These are phyloP conservation scores for Seminavis robusta DNA, from an alignment of 108 stramenopile species.

Conservation along the genomic window DNA sequence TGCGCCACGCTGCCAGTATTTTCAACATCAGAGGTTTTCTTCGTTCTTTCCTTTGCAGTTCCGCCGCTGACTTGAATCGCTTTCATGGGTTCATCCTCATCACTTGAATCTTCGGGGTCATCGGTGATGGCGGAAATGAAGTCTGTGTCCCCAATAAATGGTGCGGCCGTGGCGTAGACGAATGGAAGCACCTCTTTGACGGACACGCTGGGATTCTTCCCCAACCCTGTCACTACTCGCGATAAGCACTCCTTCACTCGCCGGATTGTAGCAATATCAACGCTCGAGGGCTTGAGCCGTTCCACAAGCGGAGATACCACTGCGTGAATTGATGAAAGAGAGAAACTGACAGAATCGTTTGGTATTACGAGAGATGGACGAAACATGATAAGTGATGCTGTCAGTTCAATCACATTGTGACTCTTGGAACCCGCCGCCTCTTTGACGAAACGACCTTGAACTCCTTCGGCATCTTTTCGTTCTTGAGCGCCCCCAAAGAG, in stretches of 20 bases:
- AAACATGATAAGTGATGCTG: slow-evolving; percentile 55
- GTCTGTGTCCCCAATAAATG: slow-evolving; percentile 43
- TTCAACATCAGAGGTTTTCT: not conserved
- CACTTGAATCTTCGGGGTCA: slow-evolving; percentile 35
- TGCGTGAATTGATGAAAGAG: slow-evolving; percentile 59
- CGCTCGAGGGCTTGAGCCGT: slow-evolving; percentile 51
- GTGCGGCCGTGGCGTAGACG: slow-evolving; percentile 74
- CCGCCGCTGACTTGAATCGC: slow-evolving; percentile 49
- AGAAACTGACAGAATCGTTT: slow-evolving; percentile 8
- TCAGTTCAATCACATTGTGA: slow-evolving; percentile 76
- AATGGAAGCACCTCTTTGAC: slow-evolving; percentile 69
- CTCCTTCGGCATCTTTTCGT: slow-evolving; percentile 67
- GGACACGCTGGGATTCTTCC: slow-evolving; percentile 80
- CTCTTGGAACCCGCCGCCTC: slow-evolving; percentile 86
- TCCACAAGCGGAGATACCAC: slow-evolving; percentile 75
- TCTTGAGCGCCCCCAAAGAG: slow-evolving; percentile 84
- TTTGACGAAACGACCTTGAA: slow-evolving; percentile 75
- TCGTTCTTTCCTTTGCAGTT: slow-evolving; percentile 4
- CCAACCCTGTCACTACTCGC: slow-evolving; percentile 85
- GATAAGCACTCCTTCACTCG: slow-evolving; percentile 82
- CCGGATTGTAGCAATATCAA: slow-evolving; percentile 43
- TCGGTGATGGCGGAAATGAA: slow-evolving; percentile 15
- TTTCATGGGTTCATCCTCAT: slow-evolving; percentile 38
- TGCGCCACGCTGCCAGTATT: slow-evolving; percentile 43
- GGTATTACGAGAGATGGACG: slow-evolving; percentile 40